Percentiles rank a stretch among this genome's conserved stretches.
These are phyloP conservation scores for Solanum hybrid DNA, from an alignment of 305 asterid genomes.

Conservation along the genomic window DNA sequence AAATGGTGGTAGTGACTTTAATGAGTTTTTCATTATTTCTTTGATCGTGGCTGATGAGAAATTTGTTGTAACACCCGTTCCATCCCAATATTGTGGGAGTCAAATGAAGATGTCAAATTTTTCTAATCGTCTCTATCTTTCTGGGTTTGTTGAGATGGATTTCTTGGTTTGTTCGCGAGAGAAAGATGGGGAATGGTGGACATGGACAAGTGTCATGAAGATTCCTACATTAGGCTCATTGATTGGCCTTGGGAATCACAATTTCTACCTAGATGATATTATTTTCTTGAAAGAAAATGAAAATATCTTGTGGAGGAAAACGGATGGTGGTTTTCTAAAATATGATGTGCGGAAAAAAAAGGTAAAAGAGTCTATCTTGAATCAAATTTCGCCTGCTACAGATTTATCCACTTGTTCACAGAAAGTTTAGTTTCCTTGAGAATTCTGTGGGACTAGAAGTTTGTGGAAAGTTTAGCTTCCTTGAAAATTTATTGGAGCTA, in stretches of 20 bases:
- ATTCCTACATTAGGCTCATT: not conserved
- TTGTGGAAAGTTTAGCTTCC: not conserved
- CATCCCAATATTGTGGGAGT: not conserved
- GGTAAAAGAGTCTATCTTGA: not conserved
- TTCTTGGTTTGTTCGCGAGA: not conserved
- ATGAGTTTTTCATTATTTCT: not conserved
- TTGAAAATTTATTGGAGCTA: not conserved
- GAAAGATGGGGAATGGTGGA: not conserved
- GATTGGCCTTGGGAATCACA: not conserved
- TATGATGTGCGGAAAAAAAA: not conserved
- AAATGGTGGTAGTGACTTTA: not conserved
- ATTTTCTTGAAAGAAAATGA: not conserved
- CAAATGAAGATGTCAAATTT: not conserved
- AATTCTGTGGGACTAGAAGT: not conserved
- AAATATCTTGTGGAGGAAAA: not conserved
- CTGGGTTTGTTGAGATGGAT: not conserved
- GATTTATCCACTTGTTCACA: not conserved
- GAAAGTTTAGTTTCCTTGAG: not conserved
- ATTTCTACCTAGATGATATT: not conserved
- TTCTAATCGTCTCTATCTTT: not conserved
- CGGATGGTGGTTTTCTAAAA: not conserved
- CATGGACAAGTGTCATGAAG: not conserved
- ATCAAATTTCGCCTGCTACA: not conserved
- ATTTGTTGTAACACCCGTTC: not conserved
- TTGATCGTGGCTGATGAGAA: not conserved